Evolutionary conservation across 2,329 filamentous ascomycete genomes (phyloP).

Genomic region (Alternaria sp.): DNA sequence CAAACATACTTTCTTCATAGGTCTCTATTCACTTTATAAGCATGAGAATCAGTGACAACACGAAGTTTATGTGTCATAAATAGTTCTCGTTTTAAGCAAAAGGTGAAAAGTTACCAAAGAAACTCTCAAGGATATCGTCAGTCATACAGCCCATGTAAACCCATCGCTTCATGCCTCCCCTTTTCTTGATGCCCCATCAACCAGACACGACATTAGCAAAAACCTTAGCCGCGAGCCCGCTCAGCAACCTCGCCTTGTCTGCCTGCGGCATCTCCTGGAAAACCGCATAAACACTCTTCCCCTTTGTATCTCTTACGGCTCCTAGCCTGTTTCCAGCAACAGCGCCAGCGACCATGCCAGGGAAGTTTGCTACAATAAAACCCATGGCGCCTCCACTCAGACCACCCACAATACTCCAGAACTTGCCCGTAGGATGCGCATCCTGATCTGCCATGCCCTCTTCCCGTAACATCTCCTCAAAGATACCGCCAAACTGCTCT

Average conservation of each 20-base stretch:
- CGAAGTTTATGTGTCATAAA: not conserved
- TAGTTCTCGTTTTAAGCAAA: not conserved
- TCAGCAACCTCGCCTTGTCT: constrained; percentile 82
- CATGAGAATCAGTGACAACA: not conserved
- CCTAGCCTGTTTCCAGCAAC: constrained; percentile 94
- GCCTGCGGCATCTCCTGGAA: constrained; percentile 87
- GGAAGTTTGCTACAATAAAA: constrained; percentile 93
- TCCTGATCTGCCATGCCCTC: constrained; percentile 74
- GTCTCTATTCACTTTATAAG: not conserved
- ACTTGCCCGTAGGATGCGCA: constrained; percentile 71
- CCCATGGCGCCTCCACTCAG: constrained; percentile 88
- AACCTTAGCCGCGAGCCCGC: constrained; percentile 84
- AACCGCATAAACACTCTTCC: constrained; percentile 94
- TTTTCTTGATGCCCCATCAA: not conserved
- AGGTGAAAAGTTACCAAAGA: not conserved
- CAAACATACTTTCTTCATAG: not conserved
- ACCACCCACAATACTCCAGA: constrained; percentile 88
- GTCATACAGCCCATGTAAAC: constrained; percentile 8
- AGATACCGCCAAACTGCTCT: constrained; percentile 81
- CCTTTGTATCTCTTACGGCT: constrained; percentile 85
- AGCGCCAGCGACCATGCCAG: constrained; percentile 86
- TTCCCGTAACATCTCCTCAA: constrained; percentile 64
- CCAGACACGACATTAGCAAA: constrained; percentile 76
- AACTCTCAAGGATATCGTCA: constrained; percentile 28
- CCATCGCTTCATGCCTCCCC: constrained; percentile 1